Evolutionary conservation across 2,329 filamentous ascomycete genomes (phyloP).

Genomic region (Didymella exigua): DNA sequence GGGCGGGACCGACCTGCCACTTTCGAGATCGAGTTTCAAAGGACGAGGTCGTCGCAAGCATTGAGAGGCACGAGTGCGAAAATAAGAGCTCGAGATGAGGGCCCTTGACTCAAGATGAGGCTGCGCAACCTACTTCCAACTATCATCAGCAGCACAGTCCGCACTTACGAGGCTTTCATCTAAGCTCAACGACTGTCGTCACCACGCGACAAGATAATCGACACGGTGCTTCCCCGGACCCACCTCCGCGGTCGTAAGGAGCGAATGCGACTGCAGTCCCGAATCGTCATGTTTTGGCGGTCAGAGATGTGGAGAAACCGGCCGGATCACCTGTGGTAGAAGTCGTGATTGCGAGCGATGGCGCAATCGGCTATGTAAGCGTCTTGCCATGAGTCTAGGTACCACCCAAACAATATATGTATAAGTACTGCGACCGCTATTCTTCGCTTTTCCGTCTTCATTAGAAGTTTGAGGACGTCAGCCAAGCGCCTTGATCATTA

Average conservation of each 20-base stretch:
- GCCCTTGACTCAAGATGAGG: not conserved
- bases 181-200: not conserved
- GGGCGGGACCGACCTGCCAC: constrained; percentile 15
- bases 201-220: not conserved
- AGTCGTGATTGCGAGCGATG: constrained; percentile 45
- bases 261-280: constrained; percentile 11
- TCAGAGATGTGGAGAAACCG: constrained; percentile 17
- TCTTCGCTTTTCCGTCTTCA: not conserved
- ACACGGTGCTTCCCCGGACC: constrained; percentile 18
- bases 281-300: constrained; percentile 6
- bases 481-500: not conserved
- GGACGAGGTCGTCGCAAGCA: constrained; percentile 1
- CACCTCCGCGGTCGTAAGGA: constrained; percentile 3
- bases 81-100: not conserved
- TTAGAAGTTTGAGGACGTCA: not conserved
- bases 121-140: not conserved
- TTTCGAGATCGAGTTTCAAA: constrained; percentile 13
- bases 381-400: constrained; percentile 17
- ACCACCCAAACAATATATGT: constrained; percentile 5
- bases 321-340: constrained; percentile 8
- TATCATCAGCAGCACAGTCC: not conserved
- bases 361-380: constrained; percentile 34
- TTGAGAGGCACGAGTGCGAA: not conserved
- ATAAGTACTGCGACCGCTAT: constrained; percentile 18
- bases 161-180: not conserved